Evolutionary conservation across 495 filamentous ascomycete genomes (phyloP).

Genomic region (Ascodesmis nigricans): DNA sequence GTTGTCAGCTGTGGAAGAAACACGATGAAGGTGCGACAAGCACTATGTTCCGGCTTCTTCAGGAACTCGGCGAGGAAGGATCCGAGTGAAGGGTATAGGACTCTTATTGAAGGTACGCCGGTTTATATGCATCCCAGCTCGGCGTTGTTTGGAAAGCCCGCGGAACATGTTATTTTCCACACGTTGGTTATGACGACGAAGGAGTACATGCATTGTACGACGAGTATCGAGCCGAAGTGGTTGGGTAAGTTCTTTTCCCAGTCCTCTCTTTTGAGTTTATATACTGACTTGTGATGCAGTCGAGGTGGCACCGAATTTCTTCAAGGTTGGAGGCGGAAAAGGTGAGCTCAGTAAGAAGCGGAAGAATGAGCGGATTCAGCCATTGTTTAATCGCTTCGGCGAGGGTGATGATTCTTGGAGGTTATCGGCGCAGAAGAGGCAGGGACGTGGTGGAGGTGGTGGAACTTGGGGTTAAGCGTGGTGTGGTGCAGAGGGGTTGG

Average conservation of each 20-base stretch:
- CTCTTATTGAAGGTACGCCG: constrained; percentile 78
- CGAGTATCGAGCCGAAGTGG: constrained; percentile 80
- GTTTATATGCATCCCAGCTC: constrained; percentile 78
- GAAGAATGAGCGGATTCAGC: constrained; percentile 84
- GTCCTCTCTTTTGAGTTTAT: background rate
- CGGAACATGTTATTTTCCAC: constrained; percentile 90
- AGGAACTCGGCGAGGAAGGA: constrained; percentile 87
- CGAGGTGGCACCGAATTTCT: constrained; percentile 89
- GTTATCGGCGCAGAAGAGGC: constrained; percentile 65
- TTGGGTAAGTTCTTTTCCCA: constrained; percentile 24
- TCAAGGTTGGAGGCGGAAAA: constrained; percentile 73
- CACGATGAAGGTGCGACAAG: constrained; percentile 72
- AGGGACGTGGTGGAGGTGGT: constrained; percentile 72
- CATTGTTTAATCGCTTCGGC: constrained; percentile 72
- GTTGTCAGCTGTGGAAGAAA: constrained; percentile 68
- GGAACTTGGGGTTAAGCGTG: constrained; percentile 74
- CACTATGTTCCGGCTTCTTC: constrained; percentile 87
- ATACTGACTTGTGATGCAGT: constrained; percentile 26
- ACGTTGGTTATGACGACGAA: constrained; percentile 74
- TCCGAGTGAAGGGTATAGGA: constrained; percentile 90
- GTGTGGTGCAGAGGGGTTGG: too few species aligned
- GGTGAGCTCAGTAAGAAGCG: constrained; percentile 76
- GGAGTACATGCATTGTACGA: constrained; percentile 93
- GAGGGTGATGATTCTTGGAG: constrained; percentile 86
- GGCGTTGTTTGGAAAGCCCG: constrained; percentile 82